These are phyloP conservation scores for Umbelopsis sp. DNA, from an alignment of 192 early-diverging fungal species.

Conservation along the genomic window DNA sequence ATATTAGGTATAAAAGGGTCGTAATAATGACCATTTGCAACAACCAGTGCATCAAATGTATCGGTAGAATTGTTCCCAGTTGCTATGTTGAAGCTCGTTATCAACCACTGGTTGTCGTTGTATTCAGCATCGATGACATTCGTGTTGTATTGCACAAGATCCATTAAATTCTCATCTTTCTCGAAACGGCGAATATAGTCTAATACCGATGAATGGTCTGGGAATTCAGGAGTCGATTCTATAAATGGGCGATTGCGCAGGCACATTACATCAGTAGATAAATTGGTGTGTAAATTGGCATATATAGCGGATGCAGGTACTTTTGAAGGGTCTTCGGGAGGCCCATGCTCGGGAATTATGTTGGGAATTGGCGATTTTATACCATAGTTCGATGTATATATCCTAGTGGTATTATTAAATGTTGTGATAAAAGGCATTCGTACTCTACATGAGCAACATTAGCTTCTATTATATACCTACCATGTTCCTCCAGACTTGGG, in stretches of 20 bases:
- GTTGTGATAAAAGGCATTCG: background rate
- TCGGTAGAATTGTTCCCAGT: constrained; percentile 16
- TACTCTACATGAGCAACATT: background rate
- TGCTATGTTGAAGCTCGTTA: background rate
- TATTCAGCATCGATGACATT: constrained; percentile 35
- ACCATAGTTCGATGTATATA: constrained; percentile 43
- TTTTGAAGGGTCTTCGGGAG: background rate
- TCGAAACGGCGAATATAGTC: constrained; percentile 43
- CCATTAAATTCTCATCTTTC: constrained; percentile 17
- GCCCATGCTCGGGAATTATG: constrained; percentile 23
- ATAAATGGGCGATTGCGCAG: constrained; percentile 46
- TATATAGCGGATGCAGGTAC: constrained; percentile 35
- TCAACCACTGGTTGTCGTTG: constrained; percentile 18
- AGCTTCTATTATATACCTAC: constrained; percentile 31
- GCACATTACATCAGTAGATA: constrained; percentile 56
- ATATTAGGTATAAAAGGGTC: constrained; percentile 55
- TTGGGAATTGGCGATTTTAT: constrained; percentile 32
- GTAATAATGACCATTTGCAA: constrained; percentile 50
- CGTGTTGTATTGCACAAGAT: constrained; percentile 39
- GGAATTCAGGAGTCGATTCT: constrained; percentile 37
- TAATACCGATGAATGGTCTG: constrained; percentile 39
- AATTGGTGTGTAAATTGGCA: constrained; percentile 49
- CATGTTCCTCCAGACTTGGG: constrained; percentile 51
- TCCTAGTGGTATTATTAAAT: constrained; percentile 30
- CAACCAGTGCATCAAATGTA: constrained; percentile 50